A percentile compares a stretch with the other conserved stretches of the same genome.
These are phyloP conservation scores for Candida sp. DNA, from an alignment of 1,139 yeast species.

Conservation along the genomic window DNA sequence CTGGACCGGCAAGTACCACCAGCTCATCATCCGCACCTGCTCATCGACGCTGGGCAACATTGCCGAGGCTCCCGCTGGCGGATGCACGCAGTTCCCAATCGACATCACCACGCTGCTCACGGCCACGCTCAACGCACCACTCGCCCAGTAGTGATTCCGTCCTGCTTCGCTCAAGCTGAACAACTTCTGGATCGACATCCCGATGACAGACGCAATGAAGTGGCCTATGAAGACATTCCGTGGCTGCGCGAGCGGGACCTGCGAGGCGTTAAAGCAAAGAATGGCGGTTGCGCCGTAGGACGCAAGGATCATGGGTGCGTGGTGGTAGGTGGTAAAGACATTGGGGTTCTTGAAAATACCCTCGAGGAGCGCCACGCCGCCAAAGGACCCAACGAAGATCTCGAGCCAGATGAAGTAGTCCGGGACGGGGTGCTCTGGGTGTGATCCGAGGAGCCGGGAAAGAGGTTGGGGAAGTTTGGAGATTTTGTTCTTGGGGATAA, in stretches of 20 bases:
- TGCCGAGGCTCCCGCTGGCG: conserved; percentile 81
- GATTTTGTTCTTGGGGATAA: conserved; percentile 33
- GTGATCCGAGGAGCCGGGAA: conserved; percentile 37
- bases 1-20: conserved; percentile 72
- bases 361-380: conserved; percentile 55
- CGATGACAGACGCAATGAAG: conserved; percentile 55
- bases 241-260: conserved; percentile 71
- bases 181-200: conserved; percentile 59
- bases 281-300: conserved; percentile 72
- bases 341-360: conserved; percentile 50
- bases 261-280: conserved; percentile 58
- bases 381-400: conserved; percentile 50
- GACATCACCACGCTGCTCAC: conserved; percentile 61
- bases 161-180: conserved; percentile 48
- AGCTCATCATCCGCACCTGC: conserved; percentile 53
- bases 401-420: conserved; percentile 55
- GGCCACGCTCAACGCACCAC: conserved; percentile 66
- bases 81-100: conserved; percentile 65
- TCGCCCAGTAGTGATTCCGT: conserved; percentile 55
- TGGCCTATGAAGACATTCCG: conserved; percentile 64
- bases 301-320: conserved; percentile 62
- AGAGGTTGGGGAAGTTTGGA: conserved; percentile 31
- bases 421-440: conserved; percentile 27
- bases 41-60: conserved; percentile 59
- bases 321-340: conserved; percentile 40